phyloP scores from a whole-genome alignment of 2,329 filamentous ascomycete species.

The Setomelanomma holmii region DNA sequence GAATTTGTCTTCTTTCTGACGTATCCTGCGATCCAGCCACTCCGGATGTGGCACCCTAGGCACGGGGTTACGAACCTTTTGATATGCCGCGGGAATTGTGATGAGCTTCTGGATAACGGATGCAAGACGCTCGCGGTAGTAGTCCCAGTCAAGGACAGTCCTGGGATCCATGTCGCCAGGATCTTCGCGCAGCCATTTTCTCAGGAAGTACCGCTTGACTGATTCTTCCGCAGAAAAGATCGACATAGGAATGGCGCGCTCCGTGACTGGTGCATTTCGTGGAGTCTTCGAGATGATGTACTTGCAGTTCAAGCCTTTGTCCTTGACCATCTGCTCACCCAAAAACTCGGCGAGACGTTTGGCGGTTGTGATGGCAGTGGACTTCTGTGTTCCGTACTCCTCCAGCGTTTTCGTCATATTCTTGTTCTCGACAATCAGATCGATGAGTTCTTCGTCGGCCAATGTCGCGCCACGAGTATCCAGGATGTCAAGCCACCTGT shows the following conservation, averaged over 20 bases:
- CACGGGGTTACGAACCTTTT: constrained; percentile 93
- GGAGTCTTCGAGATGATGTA: constrained; percentile 95
- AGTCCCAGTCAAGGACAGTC: constrained; percentile 92
- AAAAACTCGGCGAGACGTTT: constrained; percentile 94
- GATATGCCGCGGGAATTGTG: constrained; percentile 94
- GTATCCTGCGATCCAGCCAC: constrained; percentile 93
- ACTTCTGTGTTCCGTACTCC: constrained; percentile 95
- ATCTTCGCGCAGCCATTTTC: constrained; percentile 96
- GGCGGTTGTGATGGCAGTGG: constrained; percentile 98
- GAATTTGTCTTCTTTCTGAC: constrained; percentile 94
- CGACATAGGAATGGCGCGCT: constrained; percentile 90
- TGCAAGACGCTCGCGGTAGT: constrained; percentile 93
- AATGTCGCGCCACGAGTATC: constrained; percentile 87
- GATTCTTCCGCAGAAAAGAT: constrained; percentile 94
- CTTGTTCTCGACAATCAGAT: constrained; percentile 99
- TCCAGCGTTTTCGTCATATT: constrained; percentile 97
- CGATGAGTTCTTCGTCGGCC: constrained; percentile 95
- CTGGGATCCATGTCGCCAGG: constrained; percentile 89
- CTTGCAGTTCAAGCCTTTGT: constrained; percentile 99
- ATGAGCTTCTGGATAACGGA: constrained; percentile 99
- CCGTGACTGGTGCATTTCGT: constrained; percentile 88
- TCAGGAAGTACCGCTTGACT: constrained; percentile 86
- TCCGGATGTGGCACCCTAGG: constrained; percentile 93
- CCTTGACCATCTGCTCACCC: constrained; percentile 98
- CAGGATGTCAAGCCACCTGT: constrained; percentile 95